These are phyloP conservation scores for Physcomitrellopsis africana DNA, from an alignment of 225 moss, liverwort and hornwort species.

Conservation along the genomic window DNA sequence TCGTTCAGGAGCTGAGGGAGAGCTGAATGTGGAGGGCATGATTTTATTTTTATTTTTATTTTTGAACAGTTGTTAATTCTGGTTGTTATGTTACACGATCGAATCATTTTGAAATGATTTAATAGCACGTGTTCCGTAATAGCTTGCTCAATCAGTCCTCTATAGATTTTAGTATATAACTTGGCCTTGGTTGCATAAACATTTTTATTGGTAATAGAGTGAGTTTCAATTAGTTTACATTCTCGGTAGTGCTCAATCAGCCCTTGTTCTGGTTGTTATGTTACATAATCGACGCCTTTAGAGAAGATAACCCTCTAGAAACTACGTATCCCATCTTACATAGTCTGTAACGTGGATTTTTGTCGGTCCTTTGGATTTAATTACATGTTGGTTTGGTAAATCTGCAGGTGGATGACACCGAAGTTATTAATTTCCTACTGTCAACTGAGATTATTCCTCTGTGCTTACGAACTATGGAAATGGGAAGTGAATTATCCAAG, in stretches of 20 bases:
- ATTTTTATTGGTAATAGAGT: too few relatives aligned
- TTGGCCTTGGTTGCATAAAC: background rate
- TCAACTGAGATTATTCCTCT: slow-evolving; percentile 97
- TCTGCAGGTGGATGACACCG: slow-evolving; percentile 94
- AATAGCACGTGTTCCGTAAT: slow-evolving; percentile 3
- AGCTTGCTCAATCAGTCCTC: background rate
- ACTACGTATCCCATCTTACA: background rate
- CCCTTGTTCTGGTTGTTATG: too few relatives aligned
- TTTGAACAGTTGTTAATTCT: slow-evolving; percentile 12
- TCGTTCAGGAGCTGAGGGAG: slow-evolving; percentile 5
- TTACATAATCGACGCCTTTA: too few relatives aligned
- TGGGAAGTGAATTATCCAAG: slow-evolving; percentile 98
- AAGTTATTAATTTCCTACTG: slow-evolving; percentile 96
- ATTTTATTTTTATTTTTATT: background rate
- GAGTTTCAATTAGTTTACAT: too few relatives aligned
- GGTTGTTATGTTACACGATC: background rate
- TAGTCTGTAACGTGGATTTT: background rate
- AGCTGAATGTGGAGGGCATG: background rate
- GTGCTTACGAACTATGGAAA: slow-evolving; percentile 97
- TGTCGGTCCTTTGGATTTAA: background rate
- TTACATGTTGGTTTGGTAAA: background rate
- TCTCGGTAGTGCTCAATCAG: too few relatives aligned
- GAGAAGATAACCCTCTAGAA: too few relatives aligned
- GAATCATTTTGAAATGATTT: slow-evolving; percentile 11
- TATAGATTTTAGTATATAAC: slow-evolving; percentile 7